phyloP scores from a whole-genome alignment of 495 filamentous ascomycete genomes.

The Penicillium fimorum region DNA sequence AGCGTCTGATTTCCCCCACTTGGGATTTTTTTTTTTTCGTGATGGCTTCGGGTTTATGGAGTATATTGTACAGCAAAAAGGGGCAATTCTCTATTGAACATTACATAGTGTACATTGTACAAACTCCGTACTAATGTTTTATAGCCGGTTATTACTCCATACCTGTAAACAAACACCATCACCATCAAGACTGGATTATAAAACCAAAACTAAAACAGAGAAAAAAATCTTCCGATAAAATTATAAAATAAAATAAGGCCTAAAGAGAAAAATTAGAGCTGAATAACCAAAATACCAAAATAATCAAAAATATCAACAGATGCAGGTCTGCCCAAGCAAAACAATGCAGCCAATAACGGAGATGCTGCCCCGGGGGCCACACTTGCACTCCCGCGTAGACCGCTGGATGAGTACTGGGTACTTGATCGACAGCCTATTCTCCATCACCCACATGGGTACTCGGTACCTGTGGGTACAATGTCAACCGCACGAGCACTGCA shows the following conservation, averaged over 20 bases:
- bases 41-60: background rate
- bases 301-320: slow-evolving; percentile 9
- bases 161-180: background rate
- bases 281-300: slow-evolving; percentile 4
- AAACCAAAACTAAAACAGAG: background rate
- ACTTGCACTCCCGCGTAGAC: slow-evolving; percentile 37
- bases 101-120: background rate
- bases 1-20: slow-evolving; percentile 7
- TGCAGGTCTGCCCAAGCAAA: slow-evolving; percentile 51
- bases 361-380: slow-evolving; percentile 17
- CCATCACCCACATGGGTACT: slow-evolving; percentile 15
- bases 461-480: slow-evolving; percentile 11
- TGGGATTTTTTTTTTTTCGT: background rate
- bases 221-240: slow-evolving; percentile 2
- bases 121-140: background rate
- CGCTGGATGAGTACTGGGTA: slow-evolving; percentile 27
- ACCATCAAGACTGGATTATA: background rate
- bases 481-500: slow-evolving; percentile 18
- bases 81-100: background rate
- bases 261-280: slow-evolving; percentile 3
- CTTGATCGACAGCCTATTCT: slow-evolving; percentile 14
- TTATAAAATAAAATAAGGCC: slow-evolving; percentile 6
- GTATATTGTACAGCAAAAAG: background rate
- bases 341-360: slow-evolving; percentile 48
- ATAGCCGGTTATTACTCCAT: background rate